These are phyloP conservation scores for Penicillium sp. DNA, from an alignment of 2,329 filamentous ascomycete species.

Conservation along the genomic window DNA sequence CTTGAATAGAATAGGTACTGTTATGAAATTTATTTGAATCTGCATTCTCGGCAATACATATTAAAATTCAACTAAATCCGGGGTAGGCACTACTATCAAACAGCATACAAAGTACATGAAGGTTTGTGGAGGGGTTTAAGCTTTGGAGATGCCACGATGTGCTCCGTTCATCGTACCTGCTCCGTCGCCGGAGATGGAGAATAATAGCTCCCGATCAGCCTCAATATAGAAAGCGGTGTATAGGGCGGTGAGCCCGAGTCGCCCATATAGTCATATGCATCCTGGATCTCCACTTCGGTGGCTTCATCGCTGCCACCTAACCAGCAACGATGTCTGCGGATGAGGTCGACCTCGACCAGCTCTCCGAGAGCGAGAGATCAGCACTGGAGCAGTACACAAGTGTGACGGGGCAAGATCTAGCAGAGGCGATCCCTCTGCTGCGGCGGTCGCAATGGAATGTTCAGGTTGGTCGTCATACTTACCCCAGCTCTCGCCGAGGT, in stretches of 20 bases:
- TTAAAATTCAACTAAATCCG: not conserved
- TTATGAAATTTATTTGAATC: not conserved
- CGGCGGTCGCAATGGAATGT: slow-evolving; percentile 95
- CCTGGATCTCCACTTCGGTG: slow-evolving; percentile 9
- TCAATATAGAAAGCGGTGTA: not conserved
- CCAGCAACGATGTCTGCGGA: slow-evolving; percentile 54
- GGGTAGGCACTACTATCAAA: not conserved
- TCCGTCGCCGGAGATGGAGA: not conserved
- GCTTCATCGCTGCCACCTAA: slow-evolving; percentile 28
- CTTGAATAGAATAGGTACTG: not conserved
- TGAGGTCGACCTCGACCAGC: slow-evolving; percentile 63
- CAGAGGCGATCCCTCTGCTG: slow-evolving; percentile 78
- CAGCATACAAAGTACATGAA: not conserved
- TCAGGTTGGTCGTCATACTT: slow-evolving; percentile 60
- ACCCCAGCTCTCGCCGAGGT: slow-evolving; percentile 12
- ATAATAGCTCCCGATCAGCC: not conserved
- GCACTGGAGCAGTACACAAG: slow-evolving; percentile 86
- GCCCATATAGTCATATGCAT: slow-evolving; percentile 15
- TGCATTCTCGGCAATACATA: not conserved
- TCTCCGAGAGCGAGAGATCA: slow-evolving; percentile 78
- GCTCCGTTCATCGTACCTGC: not conserved
- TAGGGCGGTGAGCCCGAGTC: slow-evolving; percentile 21
- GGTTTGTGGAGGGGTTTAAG: not conserved
- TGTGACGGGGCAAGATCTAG: slow-evolving; percentile 81
- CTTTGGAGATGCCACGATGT: not conserved